These are phyloP conservation scores for Adenanthera pavonina DNA, from an alignment of 306 rosid species.

Conservation along the genomic window DNA sequence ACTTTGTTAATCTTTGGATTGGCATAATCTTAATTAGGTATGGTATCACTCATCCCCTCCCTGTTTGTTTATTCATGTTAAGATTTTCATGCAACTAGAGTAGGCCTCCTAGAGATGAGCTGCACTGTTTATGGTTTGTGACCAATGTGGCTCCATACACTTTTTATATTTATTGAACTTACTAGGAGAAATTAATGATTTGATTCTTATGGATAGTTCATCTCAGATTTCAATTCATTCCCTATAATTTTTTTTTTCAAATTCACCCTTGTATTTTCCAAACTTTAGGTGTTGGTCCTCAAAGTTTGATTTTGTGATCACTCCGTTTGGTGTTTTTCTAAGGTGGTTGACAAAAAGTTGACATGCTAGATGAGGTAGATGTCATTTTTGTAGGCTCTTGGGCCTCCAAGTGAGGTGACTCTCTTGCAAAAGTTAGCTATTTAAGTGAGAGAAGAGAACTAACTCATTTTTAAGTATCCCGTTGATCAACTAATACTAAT, in stretches of 20 bases:
- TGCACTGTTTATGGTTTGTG: too few relatives aligned
- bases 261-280: neutral
- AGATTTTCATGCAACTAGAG: neutral
- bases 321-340: neutral
- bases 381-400: neutral
- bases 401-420: neutral
- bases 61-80: too few relatives aligned
- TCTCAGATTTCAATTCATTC: too few relatives aligned
- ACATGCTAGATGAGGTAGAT: neutral
- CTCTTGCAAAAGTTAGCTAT: neutral
- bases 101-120: too few relatives aligned
- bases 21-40: constrained; percentile 21
- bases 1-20: constrained; percentile 19
- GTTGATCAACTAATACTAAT: neutral
- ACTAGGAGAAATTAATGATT: neutral
- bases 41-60: neutral
- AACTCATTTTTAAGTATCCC: neutral
- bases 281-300: neutral
- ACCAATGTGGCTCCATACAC: too few relatives aligned
- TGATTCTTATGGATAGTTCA: neutral
- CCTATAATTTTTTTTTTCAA: neutral
- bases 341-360: neutral
- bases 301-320: neutral
- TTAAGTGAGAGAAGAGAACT: neutral
- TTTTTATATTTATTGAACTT: neutral